Evolutionary conservation across 2,329 filamentous ascomycete genomes (phyloP), one percentile per base, ranked within the genome.

Genomic region (Verticillium nonalfalfae): DNA sequence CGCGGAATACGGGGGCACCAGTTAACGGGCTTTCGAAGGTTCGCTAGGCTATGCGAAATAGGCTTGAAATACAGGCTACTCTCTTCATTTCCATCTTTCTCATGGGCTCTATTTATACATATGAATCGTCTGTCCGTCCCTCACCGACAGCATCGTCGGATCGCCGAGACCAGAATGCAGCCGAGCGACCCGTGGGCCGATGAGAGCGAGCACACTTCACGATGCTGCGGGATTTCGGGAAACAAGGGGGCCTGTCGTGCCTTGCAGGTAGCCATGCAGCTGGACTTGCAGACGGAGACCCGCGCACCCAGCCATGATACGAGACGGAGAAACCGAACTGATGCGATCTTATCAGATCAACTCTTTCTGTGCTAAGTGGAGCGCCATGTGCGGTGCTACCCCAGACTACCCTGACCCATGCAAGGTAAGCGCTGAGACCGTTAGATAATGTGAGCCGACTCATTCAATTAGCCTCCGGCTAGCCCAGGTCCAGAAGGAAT

Each of bases 261-360:
- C 50, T 54, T 54, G 39, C 39, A 40, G 39, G 1, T 40, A 15
- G 39, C 35, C 35, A 45, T 60, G 55, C 45, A 18, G 54, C 61
- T 60, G 39, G 33, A 15, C n/a, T 31, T 36, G 39, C 39, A 40
- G 39, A 40, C 15, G 39, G 39, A 15, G 39, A 38, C n/a, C 56
- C 60, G 55, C 59, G 40, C 59, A 58, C 57, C 26, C 36, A 9
- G 18, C 26, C 40, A 31, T 13, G 15, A 40, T 52, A 39, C 59
- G 58, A 54, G 50, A n/a, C 36, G 21, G 36, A 21, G 55, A 31
- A 31, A 31, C 26, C 59, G 36, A n/a, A 57, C 45, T 26, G 54
- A 62, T 56, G 56, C 6, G 61, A 59, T 38, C 35, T 59, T 61
- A 62, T 62, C 61, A 62, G 61, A 58, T 57, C 56, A 62, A 61